These are phyloP conservation scores for Penicillium glabrum DNA, from an alignment of 2,329 filamentous ascomycete genomes.

Conservation along the genomic window DNA sequence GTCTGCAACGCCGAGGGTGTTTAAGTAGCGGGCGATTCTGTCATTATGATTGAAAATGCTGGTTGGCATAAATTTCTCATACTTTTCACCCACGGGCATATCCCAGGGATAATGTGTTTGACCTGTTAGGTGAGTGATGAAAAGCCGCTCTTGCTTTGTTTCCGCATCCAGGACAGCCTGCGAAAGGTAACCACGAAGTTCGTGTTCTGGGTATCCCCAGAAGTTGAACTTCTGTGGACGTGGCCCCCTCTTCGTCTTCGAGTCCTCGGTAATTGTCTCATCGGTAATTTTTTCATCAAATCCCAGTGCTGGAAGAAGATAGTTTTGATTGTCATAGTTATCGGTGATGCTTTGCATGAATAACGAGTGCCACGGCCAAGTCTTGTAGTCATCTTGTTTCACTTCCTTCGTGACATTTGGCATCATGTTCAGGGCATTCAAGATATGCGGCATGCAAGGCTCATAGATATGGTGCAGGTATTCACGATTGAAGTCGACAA, in stretches of 20 bases:
- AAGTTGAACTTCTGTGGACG: conserved; percentile 18
- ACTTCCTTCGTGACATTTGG: conserved; percentile 6
- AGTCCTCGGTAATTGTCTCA: conserved; percentile 16
- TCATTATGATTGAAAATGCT: conserved; percentile 13
- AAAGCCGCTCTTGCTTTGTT: conserved; percentile 23
- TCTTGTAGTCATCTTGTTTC: conserved; percentile 16
- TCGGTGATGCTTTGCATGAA: conserved; percentile 30
- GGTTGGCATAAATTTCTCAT: conserved; percentile 18
- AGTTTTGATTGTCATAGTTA: conserved; percentile 26
- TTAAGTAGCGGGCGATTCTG: conserved; percentile 20
- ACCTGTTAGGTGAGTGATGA: conserved; percentile 27
- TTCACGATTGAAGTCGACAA: conserved; percentile 45
- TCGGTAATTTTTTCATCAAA: conserved; percentile 21
- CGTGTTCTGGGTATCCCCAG: conserved; percentile 25
- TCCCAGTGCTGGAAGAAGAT: conserved; percentile 21
- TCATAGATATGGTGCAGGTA: conserved; percentile 42
- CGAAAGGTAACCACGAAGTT: conserved; percentile 22
- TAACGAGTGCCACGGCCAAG: conserved; percentile 26
- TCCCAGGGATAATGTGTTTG: conserved; percentile 28
- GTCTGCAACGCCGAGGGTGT: conserved; percentile 21
- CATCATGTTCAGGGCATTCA: conserved; percentile 16
- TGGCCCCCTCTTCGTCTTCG: conserved; percentile 2
- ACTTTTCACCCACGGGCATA: conserved; percentile 17
- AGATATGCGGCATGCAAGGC: conserved; percentile 41
- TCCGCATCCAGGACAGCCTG: conserved; percentile 23